Base-by-base conservation (phyloP, 2,329 filamentous ascomycete species). In the Colletotrichum acutatum region DNA sequence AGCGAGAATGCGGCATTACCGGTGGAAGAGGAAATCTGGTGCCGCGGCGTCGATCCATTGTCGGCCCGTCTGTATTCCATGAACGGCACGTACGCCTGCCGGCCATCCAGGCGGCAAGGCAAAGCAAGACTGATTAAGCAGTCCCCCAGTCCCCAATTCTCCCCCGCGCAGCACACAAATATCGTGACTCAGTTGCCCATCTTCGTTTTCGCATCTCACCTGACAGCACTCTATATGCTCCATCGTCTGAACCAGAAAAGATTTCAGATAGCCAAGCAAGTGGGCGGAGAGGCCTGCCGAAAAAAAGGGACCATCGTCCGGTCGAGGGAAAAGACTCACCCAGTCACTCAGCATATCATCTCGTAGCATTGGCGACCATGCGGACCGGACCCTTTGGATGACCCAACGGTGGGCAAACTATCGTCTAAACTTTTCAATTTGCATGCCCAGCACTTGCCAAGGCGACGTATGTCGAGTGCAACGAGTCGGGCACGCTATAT, bases 181-280 rank as follows among this genome's bases (percentile, higher is more conserved):
- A 30, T 58, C 46, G 61, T 71, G 71, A 71, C 66, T 73, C 71
- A 73, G 71, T 71, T n/a, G 46, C 16, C 53, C 60, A 30, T 71
- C 42, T 60, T 71, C 52, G 60, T 53, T 32, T 30, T 62, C 66
- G 61, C 37, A 52, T 61, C 42, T 54, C 59, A 19, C 24, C 37
- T 56, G 30, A 42, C 46, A 61, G 61, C 66, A 73, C 54, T 73
- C 28, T 71, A 73, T 28, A 32, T 73, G 71, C 54, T 59, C 49
- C 71, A 42, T 54, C 30, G 42, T 57, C 32, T 57, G 60, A 70
- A 42, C 61, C 61, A 32, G 26, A 24, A 61, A 49, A 34, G 19
- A 11, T n/a, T 56, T 64, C 54, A 61, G 46, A 57, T 57, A 16
- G 37, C 26, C 46, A 61, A 66, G 67, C 57, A 54, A 52, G 24